Conservation (phyloP, 1,284 basidiomycete genomes). For the Ceratobasidium sp. region DNA sequence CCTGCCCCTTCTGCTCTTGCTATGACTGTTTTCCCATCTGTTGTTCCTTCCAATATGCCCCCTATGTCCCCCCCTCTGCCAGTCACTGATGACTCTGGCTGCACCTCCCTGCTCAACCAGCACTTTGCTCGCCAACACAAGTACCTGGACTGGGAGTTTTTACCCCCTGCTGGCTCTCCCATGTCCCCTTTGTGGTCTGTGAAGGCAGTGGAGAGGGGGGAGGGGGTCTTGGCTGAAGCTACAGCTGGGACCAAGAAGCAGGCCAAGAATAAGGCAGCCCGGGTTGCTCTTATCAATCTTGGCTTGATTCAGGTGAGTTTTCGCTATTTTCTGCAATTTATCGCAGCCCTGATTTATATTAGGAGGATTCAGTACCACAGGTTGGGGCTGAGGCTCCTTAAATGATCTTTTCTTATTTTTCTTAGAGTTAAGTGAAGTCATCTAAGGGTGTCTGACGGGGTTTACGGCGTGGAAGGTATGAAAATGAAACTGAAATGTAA, state of each 20-base stretch:
- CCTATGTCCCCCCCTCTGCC: constrained; percentile 31
- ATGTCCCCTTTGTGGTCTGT: constrained; percentile 44
- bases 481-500: not conserved
- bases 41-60: constrained; percentile 8
- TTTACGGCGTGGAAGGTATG: not conserved
- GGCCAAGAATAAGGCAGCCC: constrained; percentile 45
- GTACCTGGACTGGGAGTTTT: constrained; percentile 42
- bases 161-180: constrained; percentile 18
- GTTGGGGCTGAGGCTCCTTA: constrained; percentile 14
- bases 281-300: constrained; percentile 10
- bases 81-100: constrained; percentile 36
- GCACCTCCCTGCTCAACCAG: constrained; percentile 45
- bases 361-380: constrained; percentile 1
- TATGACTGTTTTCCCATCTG: not conserved
- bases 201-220: constrained; percentile 31
- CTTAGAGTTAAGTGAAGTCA: not conserved
- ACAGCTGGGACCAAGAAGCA: constrained; percentile 44
- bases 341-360: not conserved
- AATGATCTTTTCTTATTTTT: constrained; percentile 9
- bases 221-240: constrained; percentile 15
- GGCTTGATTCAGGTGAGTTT: constrained; percentile 32
- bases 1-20: constrained; percentile 15
- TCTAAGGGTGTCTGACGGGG: not conserved
- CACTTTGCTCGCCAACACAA: constrained; percentile 41
- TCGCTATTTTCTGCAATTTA: constrained; percentile 8